phyloP scores from a whole-genome alignment of 805 yeast species.

The Grigorovia humatica region DNA sequence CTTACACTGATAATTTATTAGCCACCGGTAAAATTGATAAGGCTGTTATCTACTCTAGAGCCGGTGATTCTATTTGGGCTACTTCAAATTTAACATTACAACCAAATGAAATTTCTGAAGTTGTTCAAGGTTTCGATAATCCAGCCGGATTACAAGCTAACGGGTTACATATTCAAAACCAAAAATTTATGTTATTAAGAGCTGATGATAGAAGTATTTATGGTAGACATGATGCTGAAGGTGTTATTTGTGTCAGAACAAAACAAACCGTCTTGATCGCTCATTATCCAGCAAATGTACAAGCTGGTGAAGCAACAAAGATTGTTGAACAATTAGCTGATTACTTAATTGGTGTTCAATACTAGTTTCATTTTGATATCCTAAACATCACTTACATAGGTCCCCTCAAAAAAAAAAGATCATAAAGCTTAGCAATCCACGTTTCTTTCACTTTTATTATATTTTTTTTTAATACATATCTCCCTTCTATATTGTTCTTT shows the following conservation, averaged over 20 bases:
- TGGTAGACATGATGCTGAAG: slow-evolving; percentile 84
- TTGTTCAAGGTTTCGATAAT: slow-evolving; percentile 73
- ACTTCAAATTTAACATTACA: slow-evolving; percentile 56
- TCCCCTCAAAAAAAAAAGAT: too few species aligned
- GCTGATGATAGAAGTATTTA: slow-evolving; percentile 91
- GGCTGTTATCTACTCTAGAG: slow-evolving; percentile 88
- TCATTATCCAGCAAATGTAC: slow-evolving; percentile 87
- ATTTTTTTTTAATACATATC: too few species aligned
- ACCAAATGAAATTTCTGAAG: slow-evolving; percentile 57
- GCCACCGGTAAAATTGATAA: slow-evolving; percentile 82
- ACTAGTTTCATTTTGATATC: slow-evolving; percentile 30
- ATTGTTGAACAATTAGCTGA: slow-evolving; percentile 95
- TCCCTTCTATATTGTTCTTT: background rate
- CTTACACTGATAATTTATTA: slow-evolving; percentile 88
- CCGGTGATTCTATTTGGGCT: slow-evolving; percentile 95
- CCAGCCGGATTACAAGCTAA: slow-evolving; percentile 70
- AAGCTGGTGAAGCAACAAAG: slow-evolving; percentile 90
- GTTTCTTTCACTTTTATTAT: background rate
- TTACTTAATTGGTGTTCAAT: slow-evolving; percentile 79
- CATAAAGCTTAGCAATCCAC: background rate
- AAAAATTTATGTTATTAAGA: slow-evolving; percentile 76
- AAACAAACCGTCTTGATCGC: slow-evolving; percentile 86
- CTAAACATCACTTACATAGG: too few species aligned
- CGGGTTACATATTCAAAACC: slow-evolving; percentile 78
- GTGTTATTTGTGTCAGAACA: slow-evolving; percentile 85